Evolutionary conservation across 179 eudicot genomes (phyloP).

Genomic region (Silene coronaria): DNA sequence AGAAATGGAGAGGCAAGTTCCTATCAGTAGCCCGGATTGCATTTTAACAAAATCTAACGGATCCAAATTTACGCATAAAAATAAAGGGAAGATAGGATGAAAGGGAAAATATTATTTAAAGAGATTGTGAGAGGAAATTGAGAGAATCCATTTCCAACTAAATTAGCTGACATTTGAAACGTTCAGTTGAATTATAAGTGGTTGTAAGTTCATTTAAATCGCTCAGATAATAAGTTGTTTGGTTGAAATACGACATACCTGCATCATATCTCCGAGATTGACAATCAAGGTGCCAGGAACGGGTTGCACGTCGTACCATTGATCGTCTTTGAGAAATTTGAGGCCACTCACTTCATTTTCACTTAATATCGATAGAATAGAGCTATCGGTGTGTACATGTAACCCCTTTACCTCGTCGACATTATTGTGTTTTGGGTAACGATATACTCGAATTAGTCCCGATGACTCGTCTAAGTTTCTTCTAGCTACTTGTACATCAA

Average conservation of each 20-base stretch:
- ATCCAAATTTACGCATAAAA: no score
- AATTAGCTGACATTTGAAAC: no score
- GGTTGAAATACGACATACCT: slow-evolving; percentile 31
- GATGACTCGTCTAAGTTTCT: slow-evolving; percentile 38
- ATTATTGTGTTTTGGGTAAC: slow-evolving; percentile 39
- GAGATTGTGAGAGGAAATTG: no score
- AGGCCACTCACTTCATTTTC: slow-evolving; percentile 69
- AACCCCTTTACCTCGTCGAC: slow-evolving; percentile 42
- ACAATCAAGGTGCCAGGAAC: slow-evolving; percentile 44
- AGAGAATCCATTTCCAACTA: no score
- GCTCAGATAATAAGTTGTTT: no score
- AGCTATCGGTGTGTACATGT: slow-evolving; percentile 72
- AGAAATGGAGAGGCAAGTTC: no score
- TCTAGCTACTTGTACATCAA: slow-evolving; percentile 8
- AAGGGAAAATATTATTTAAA: no score
- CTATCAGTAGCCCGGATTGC: no score
- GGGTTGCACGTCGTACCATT: slow-evolving; percentile 53
- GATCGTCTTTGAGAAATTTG: slow-evolving; percentile 40
- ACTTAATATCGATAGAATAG: slow-evolving; percentile 48
- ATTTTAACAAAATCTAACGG: no score
- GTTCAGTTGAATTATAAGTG: no score
- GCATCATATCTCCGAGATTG: slow-evolving; percentile 76
- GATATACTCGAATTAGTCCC: slow-evolving; percentile 47
- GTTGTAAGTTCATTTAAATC: no score
- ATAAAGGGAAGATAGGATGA: no score